Base-by-base conservation (phyloP, 1,284 basidiomycete genomes). In the Boletus semigastroideus region DNA sequence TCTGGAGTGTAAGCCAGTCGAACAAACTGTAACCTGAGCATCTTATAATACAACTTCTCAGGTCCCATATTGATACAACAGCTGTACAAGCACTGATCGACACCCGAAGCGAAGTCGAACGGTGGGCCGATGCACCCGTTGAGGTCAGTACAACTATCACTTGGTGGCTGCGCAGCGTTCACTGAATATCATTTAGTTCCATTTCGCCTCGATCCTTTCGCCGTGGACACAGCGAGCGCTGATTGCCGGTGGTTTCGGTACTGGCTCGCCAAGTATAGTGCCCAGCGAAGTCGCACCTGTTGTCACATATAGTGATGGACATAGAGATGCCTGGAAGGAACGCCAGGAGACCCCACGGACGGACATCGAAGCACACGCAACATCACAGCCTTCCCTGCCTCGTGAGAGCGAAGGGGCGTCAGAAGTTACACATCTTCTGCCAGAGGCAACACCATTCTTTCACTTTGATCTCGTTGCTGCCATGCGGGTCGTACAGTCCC, bases 211-310 rank as follows among this genome's bases (percentile, higher is more conserved):
- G 27, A 80, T 98, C 48, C 80, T 95, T 49, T 95, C 92, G 0
- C 94, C 94, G 0, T 98, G 96, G 96, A 93, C 95, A 51, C 85
- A 90, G 52, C 87, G 94, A 45, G 92, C 91, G 2, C 80, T 98
- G 42, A 78, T 92, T 57, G 92, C 91, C 13, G 94, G 87, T 50
- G 91, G 92, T 1, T 96, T 97, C 65, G 94, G 94, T 6, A 76
- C 75, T 20, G 83, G 87, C 7, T 59, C 67, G 4, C 67, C 76
- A 1, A 62, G 76, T 9, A 69, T 68, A 33, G 57, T 70, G 5
- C 78, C 78, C 5, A 73, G 73, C 17, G 92, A 94, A 62, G 75
- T 94, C 51, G 91, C 88, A 2, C 75, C 86, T 30, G 83, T 94
- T 48, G 84, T 89, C 12, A 79, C 87, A 0, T 82, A 82, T 59